Conservation (phyloP, 2,329 filamentous ascomycete genomes). For the Colletotrichum viniferum region DNA sequence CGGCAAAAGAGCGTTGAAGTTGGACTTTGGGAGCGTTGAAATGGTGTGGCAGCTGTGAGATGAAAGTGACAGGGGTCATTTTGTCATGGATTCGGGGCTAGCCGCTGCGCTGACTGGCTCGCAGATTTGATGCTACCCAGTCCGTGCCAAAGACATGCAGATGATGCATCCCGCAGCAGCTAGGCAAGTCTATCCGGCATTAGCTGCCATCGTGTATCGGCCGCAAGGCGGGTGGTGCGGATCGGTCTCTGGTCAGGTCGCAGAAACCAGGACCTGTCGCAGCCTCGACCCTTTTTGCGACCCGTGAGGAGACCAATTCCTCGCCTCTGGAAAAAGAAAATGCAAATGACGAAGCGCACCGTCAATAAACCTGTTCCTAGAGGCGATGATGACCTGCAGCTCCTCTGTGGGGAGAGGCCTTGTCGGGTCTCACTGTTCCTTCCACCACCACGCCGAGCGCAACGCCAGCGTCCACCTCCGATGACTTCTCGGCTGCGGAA, state of each 20-base stretch:
- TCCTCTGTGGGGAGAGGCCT: conserved; percentile 1
- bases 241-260: conserved; percentile 17
- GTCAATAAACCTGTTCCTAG: conserved; percentile 14
- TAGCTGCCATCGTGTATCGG: conserved; percentile 22
- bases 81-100: conserved; percentile 19
- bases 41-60: conserved; percentile 21
- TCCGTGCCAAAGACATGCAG: conserved; percentile 18
- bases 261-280: conserved; percentile 14
- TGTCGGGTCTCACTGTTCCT: conserved; percentile 15
- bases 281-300: conserved; percentile 8
- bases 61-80: conserved; percentile 15
- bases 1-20: neutral
- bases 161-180: conserved; percentile 23
- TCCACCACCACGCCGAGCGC: conserved; percentile 24
- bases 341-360: conserved; percentile 18
- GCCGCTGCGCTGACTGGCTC: conserved; percentile 20
- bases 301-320: neutral
- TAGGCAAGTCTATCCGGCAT: conserved; percentile 22
- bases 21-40: conserved; percentile 6
- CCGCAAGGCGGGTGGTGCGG: conserved; percentile 19
- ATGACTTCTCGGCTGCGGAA: conserved; percentile 6
- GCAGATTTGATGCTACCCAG: conserved; percentile 16
- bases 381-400: conserved; percentile 22
- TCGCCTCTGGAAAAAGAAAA: conserved; percentile 5
- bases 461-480: conserved; percentile 20